A percentile compares a stretch with the other conserved stretches of the same genome.
These are phyloP conservation scores for Xeromyces bisporus DNA, from an alignment of 495 filamentous ascomycete species.

Conservation along the genomic window DNA sequence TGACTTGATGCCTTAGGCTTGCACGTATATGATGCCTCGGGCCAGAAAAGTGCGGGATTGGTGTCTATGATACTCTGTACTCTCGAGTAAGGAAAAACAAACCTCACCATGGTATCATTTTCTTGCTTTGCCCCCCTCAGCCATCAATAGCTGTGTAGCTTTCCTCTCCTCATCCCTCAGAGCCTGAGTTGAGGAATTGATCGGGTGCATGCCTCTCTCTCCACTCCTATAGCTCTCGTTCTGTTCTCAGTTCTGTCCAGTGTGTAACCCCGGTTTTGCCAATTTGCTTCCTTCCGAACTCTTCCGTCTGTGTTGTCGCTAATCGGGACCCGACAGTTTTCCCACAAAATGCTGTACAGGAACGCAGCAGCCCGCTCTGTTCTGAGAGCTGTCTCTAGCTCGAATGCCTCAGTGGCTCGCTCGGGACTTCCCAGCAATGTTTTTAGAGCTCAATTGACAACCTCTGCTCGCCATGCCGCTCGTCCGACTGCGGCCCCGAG, in stretches of 20 bases:
- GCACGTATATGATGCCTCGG: conserved; percentile 13
- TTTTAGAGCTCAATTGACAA: conserved; percentile 32
- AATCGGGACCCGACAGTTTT: background rate
- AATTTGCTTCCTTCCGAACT: conserved; percentile 7
- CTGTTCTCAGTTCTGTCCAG: too few relatives aligned
- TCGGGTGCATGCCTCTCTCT: conserved; percentile 22
- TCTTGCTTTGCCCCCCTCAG: conserved; percentile 17
- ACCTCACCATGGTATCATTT: conserved; percentile 27
- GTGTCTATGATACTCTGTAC: conserved; percentile 15
- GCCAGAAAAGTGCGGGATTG: conserved; percentile 15
- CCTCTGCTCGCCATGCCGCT: conserved; percentile 21
- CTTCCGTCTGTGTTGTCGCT: conserved; percentile 10
- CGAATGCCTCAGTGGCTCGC: conserved; percentile 30
- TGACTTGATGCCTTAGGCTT: too few relatives aligned
- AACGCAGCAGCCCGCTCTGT: conserved; percentile 29
- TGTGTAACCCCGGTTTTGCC: too few relatives aligned
- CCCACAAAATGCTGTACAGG: conserved; percentile 31
- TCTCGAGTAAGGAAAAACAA: too few relatives aligned
- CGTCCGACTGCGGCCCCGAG: conserved; percentile 18
- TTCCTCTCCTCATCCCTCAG: too few relatives aligned
- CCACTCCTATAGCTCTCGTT: too few relatives aligned
- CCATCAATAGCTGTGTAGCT: too few relatives aligned
- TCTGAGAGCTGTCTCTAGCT: conserved; percentile 29
- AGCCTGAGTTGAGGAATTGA: conserved; percentile 17
- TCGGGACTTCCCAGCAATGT: conserved; percentile 23